Percentiles rank a stretch among this genome's conserved stretches.
phyloP scores from a whole-genome alignment of 495 filamentous ascomycete species.

The Aspergillus homomorphus region DNA sequence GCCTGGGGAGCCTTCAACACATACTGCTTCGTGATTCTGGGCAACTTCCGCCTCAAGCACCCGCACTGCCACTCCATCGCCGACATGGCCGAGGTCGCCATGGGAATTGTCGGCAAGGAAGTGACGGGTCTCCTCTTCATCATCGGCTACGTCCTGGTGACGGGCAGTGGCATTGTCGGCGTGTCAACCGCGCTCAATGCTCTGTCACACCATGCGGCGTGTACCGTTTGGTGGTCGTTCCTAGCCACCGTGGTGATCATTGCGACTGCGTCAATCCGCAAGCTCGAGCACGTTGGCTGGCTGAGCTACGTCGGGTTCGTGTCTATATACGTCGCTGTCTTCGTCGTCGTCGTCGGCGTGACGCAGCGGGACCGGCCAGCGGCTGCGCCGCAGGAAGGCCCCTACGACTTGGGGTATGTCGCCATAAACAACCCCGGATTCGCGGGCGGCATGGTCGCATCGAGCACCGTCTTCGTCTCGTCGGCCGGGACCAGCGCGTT shows the following conservation, averaged over 20 bases:
- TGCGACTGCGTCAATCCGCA: constrained; percentile 37
- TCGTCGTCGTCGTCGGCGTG: constrained; percentile 50
- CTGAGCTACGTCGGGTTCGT: constrained; percentile 46
- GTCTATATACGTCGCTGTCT: constrained; percentile 43
- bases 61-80: constrained; percentile 54
- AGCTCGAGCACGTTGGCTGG: constrained; percentile 44
- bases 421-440: constrained; percentile 33
- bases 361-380: constrained; percentile 40
- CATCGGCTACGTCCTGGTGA: constrained; percentile 45
- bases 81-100: constrained; percentile 65
- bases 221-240: constrained; percentile 44
- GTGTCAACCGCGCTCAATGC: constrained; percentile 51
- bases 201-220: constrained; percentile 44
- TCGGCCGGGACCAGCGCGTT: constrained; percentile 63
- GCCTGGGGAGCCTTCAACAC: constrained; percentile 62
- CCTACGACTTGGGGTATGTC: constrained; percentile 47
- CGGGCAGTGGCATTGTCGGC: constrained; percentile 48
- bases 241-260: constrained; percentile 64
- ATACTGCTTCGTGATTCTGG: constrained; percentile 35
- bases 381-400: constrained; percentile 32
- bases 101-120: constrained; percentile 49
- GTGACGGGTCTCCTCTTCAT: constrained; percentile 45
- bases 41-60: constrained; percentile 35
- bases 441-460: constrained; percentile 38
- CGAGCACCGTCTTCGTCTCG: constrained; percentile 42